Evolutionary conservation across 176 grass and related monocot species (phyloP), one percentile per base, ranked within the genome.

Genomic region (Aegilops longissima): DNA sequence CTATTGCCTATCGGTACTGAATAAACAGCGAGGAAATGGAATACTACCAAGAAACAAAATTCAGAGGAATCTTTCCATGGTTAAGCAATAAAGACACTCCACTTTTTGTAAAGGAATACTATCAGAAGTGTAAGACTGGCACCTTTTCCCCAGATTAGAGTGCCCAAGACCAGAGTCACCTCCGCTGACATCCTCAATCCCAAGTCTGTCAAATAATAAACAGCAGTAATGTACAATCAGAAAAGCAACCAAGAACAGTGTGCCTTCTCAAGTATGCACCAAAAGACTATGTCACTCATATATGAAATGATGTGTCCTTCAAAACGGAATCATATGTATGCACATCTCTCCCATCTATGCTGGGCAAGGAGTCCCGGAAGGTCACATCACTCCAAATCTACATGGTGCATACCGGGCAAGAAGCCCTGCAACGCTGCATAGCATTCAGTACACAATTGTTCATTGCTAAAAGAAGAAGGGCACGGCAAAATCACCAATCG

Each of bases 81-180:
- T 54, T 33, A 31, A 78, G 17, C 2, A 64, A 10, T 10, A 16
- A 21, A 73, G 10, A 47, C 30, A 69, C 12, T 69, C 21, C 33
- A 29, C 44, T 76, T 52, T 49, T 9, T 58, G 49, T 21, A 9
- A 33, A 0, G 72, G 42, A 82, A 92, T 73, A 25, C 25, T 25
- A 29, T 80, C 21, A 74, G 1, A 58, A 27, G 10, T 29, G 24
- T 66, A 79, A 73, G 68, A 42, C 29, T 44, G 8, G 10, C 35
- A 89, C 91, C 91, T 92, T 86, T 89, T 92, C 47, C 91, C 87
- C 49, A 84, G 81, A 84, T 65, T 36, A 56, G 91, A 80, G 56
- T 89, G 84, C 5, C 80, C 87, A 65, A 92, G 65, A 8, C 84
- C 76, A 70, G 76, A 86, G 21, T 52, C 47, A 72, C 86, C 91